A percentile compares a stretch with the other conserved stretches of the same genome.
Conservation (phyloP, 1,139 yeast species). For the Lodderomyces parapsilosis region DNA sequence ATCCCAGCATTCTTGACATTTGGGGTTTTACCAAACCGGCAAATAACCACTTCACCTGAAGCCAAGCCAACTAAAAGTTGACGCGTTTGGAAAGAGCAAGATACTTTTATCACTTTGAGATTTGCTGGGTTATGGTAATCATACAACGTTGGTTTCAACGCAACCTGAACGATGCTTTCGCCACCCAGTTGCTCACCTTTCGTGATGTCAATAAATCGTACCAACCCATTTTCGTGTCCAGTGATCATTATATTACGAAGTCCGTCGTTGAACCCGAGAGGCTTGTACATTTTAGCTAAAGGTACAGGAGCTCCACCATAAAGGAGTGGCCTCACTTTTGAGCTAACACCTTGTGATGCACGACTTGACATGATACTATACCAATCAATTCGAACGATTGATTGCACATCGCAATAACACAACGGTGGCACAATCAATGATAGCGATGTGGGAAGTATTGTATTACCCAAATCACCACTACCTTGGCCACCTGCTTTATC, state of each 20-base stretch:
- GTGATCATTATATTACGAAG: conserved; percentile 64
- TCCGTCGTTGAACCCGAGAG: conserved; percentile 55
- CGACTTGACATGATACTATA: conserved; percentile 60
- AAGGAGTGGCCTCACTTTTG: conserved; percentile 42
- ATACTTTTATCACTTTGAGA: conserved; percentile 54
- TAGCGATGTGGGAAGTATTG: conserved; percentile 74
- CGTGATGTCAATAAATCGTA: conserved; percentile 80
- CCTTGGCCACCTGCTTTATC: conserved; percentile 45
- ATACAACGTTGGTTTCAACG: conserved; percentile 35
- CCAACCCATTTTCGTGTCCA: conserved; percentile 80
- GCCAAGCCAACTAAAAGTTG: conserved; percentile 71
- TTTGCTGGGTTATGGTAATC: conserved; percentile 29
- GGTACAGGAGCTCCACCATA: conserved; percentile 77
- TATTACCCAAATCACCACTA: conserved; percentile 51
- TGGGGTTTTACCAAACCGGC: conserved; percentile 58
- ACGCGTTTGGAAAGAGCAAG: conserved; percentile 75
- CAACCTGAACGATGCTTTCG: conserved; percentile 36
- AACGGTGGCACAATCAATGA: conserved; percentile 79
- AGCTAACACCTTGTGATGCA: conserved; percentile 37
- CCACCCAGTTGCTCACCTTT: conserved; percentile 70
- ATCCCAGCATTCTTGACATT: conserved; percentile 12
- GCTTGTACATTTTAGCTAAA: conserved; percentile 30
- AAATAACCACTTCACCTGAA: conserved; percentile 73
- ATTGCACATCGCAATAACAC: conserved; percentile 51
- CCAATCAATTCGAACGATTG: conserved; percentile 70